These are phyloP conservation scores for Sphagnum contortum DNA, from an alignment of 225 moss, liverwort and hornwort genomes.

Conservation along the genomic window DNA sequence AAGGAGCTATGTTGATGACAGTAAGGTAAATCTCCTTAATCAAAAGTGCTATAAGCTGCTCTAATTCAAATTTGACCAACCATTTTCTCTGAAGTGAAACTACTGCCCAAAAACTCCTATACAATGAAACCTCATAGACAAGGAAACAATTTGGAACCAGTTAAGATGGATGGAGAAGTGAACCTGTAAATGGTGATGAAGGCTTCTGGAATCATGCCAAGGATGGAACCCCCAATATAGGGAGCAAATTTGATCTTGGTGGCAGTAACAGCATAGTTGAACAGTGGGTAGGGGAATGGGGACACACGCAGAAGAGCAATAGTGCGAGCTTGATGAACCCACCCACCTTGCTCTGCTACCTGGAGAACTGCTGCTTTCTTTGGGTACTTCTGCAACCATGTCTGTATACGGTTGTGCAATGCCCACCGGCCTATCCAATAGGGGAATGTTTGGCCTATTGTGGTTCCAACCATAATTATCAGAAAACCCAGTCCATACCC, in stretches of 20 bases:
- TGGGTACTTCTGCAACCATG: conserved; percentile 67
- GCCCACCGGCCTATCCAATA: conserved; percentile 86
- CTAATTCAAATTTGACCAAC: too few relatives aligned
- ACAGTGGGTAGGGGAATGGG: conserved; percentile 81
- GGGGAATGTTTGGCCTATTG: conserved; percentile 73
- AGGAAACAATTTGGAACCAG: too few relatives aligned
- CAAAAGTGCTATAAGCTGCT: too few relatives aligned
- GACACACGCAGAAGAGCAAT: conserved; percentile 76
- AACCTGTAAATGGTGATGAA: conserved; percentile 95
- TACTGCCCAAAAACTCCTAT: too few relatives aligned
- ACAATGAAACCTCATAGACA: too few relatives aligned
- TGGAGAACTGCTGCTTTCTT: conserved; percentile 80
- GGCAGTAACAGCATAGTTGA: conserved; percentile 88
- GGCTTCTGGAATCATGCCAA: conserved; percentile 89
- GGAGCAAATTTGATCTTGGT: conserved; percentile 73
- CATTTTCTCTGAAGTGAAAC: too few relatives aligned
- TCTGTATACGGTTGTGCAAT: conserved; percentile 85
- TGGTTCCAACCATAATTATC: conserved; percentile 83
- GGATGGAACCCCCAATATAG: conserved; percentile 80
- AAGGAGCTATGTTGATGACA: too few relatives aligned
- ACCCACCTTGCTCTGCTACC: conserved; percentile 82
- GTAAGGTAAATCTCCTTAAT: too few relatives aligned
- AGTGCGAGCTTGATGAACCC: conserved; percentile 68
- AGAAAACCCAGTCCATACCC: conserved; percentile 92
- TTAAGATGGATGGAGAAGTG: not conserved